Base-by-base conservation (phyloP, 768 basidiomycete species). In the Leccinum obscurum region DNA sequence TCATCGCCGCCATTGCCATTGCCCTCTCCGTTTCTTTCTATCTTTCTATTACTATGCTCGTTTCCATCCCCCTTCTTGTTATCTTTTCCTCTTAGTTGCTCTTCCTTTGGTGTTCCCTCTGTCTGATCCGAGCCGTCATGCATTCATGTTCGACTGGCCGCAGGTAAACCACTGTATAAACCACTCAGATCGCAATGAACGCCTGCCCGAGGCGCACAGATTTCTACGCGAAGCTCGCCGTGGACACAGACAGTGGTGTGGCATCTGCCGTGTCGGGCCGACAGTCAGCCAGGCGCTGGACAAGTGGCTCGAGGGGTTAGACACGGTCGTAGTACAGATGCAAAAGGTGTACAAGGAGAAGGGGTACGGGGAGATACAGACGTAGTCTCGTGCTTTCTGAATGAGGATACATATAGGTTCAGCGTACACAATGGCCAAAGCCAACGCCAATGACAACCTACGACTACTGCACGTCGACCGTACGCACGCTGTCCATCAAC, bases 241-340 rank as follows among this genome's bases (percentile, higher is more conserved):
- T 80, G 6, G 86, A 87, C 62, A 80, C 83, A 26, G 80, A 88
- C 8, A 41, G n/a, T 57, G 85, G 86, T 1, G 83, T 78, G 1
- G 79, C 56, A 13, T 57, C 68, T n/a, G n/a, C 41, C 5, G 66
- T 62, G n/a, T 34, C 85, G 26, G 6, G 50, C 75, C 9, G 83
- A 85, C 82, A 57, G 79, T 92, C 34, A 79, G 83, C 58, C 68
- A 59, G 0, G 85, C 84, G 62, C 75, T 92, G 17, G 66, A 72
- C 34, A 79, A 77, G 56, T 92, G 90, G 90, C 77, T 91, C 0
- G 73, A 59, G 0, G 87, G 81, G 0, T 77, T 92, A 13, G 81
- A 86, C 52, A 73, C 49, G 22, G 80, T 86, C 32, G 80, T 88
- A 3, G 64, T 62, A 46, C 81, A 81, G 54, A 75, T 89, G 70